phyloP scores from a whole-genome alignment of 148 eudicot species.

The Pouteria glomerata region DNA sequence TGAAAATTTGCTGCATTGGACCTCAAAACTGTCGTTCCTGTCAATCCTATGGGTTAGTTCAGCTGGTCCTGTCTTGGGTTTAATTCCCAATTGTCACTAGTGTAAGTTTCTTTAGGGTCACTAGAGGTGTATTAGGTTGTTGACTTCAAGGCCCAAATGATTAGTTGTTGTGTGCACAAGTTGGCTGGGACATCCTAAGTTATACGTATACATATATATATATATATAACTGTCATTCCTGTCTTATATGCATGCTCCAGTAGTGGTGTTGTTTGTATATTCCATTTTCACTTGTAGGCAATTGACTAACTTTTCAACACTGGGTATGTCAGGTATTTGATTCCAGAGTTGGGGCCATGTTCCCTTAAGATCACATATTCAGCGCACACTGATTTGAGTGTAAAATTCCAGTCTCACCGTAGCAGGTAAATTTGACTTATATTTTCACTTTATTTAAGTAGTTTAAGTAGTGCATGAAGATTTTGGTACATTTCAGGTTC shows the following conservation, averaged over 20 bases:
- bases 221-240: constrained; percentile 3
- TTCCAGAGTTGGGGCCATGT: constrained; percentile 88
- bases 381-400: constrained; percentile 91
- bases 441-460: not conserved
- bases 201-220: too few species aligned
- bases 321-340: constrained; percentile 53
- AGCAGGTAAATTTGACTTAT: constrained; percentile 81
- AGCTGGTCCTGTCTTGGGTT: too few species aligned
- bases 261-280: not conserved
- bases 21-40: too few species aligned
- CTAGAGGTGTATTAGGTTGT: too few species aligned
- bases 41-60: too few species aligned
- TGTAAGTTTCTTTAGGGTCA: too few species aligned
- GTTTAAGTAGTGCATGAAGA: not conserved
- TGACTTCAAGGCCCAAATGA: too few species aligned
- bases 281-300: not conserved
- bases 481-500: not conserved
- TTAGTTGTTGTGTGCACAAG: too few species aligned
- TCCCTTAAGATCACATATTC: constrained; percentile 81
- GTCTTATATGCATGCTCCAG: not conserved
- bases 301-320: not conserved
- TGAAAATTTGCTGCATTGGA: not conserved
- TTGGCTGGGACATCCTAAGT: too few species aligned
- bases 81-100: too few species aligned
- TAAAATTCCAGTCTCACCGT: constrained; percentile 91